phyloP scores from a whole-genome alignment of 768 basidiomycete species.

The Holtermannia corniformis region DNA sequence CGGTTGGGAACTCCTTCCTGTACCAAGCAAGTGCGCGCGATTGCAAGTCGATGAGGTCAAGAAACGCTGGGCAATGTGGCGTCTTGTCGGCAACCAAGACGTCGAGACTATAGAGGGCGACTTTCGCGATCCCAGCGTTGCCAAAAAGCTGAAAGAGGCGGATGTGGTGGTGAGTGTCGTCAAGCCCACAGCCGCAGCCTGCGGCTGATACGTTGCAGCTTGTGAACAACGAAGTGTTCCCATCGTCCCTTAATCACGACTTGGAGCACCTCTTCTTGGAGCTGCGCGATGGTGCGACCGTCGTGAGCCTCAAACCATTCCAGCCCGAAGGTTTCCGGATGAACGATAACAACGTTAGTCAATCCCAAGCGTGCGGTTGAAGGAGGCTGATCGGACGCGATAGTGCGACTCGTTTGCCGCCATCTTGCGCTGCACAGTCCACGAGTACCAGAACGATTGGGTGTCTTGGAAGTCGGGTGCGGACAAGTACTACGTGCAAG shows the following conservation, averaged over 20 bases:
- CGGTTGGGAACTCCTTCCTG: conserved; percentile 68
- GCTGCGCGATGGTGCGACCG: conserved; percentile 80
- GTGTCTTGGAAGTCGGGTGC: conserved; percentile 36
- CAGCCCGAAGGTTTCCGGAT: conserved; percentile 60
- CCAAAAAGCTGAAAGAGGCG: conserved; percentile 63
- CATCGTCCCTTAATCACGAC: conserved; percentile 60
- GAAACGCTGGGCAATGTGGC: conserved; percentile 84
- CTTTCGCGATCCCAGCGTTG: conserved; percentile 65
- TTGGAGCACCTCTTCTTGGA: conserved; percentile 85
- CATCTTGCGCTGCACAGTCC: conserved; percentile 17
- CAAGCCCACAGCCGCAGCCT: conserved; percentile 2
- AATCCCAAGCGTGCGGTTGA: background rate
- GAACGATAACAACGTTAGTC: conserved; percentile 68
- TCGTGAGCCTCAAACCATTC: conserved; percentile 81
- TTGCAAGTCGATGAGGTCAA: conserved; percentile 65
- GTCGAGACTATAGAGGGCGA: conserved; percentile 76
- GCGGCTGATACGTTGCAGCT: conserved; percentile 15
- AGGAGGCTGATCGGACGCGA: background rate
- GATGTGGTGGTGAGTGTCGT: conserved; percentile 66
- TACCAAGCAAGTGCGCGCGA: conserved; percentile 69
- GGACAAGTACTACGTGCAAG: conserved; percentile 27
- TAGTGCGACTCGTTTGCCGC: conserved; percentile 36
- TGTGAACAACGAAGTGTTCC: conserved; percentile 44
- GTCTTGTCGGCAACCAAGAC: conserved; percentile 56
- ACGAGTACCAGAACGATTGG: conserved; percentile 29